phyloP scores from a whole-genome alignment of 2,329 filamentous ascomycete genomes.

The Mollisiaceae sp. region DNA sequence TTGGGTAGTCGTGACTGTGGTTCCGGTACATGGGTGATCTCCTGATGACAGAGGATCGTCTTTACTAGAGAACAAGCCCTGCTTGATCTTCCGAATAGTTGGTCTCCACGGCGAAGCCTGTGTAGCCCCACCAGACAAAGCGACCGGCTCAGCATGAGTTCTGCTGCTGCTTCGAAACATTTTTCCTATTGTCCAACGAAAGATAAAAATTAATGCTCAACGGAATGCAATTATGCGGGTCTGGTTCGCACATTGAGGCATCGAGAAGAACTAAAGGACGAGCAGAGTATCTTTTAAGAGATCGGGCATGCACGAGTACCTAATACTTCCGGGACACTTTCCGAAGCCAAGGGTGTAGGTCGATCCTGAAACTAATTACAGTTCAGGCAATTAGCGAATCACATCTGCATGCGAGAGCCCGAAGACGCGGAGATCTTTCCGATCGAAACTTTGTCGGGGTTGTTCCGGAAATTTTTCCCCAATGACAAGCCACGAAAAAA shows the following conservation, averaged over 20 bases:
- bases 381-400: background rate
- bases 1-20: background rate
- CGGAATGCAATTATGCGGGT: background rate
- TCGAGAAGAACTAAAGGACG: background rate
- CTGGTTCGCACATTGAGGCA: background rate
- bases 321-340: background rate
- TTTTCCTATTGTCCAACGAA: slow-evolving; percentile 1
- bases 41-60: background rate
- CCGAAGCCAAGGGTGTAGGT: background rate
- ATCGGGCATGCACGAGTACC: background rate
- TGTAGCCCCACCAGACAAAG: background rate
- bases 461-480: background rate
- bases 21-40: background rate
- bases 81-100: slow-evolving; percentile 19
- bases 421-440: background rate
- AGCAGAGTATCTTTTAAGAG: background rate
- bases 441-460: slow-evolving; percentile 2
- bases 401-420: background rate
- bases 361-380: slow-evolving; percentile 1
- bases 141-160: slow-evolving; percentile 14
- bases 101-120: slow-evolving; percentile 20
- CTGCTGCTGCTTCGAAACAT: slow-evolving; percentile 19
- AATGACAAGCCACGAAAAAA: slow-evolving; percentile 1
- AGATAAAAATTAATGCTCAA: background rate
- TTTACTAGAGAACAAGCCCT: slow-evolving; percentile 19